These are phyloP conservation scores for Tricholoma saponaceum DNA, from an alignment of 768 basidiomycete species.

Conservation along the genomic window DNA sequence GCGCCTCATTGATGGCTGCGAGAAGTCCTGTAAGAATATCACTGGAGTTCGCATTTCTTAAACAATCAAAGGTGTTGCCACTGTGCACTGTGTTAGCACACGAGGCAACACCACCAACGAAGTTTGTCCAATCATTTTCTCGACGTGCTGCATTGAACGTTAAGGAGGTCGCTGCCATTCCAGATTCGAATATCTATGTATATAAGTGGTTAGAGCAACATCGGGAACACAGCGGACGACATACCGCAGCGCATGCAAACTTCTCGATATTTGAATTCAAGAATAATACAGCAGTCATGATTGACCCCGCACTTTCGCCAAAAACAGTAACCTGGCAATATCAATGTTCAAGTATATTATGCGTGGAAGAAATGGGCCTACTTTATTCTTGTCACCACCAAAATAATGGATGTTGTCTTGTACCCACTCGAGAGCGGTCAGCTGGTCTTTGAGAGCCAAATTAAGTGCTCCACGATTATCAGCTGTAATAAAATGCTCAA, in stretches of 20 bases:
- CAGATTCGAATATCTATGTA: constrained; percentile 44
- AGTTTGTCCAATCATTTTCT: constrained; percentile 25
- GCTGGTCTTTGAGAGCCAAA: constrained; percentile 36
- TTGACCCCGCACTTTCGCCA: constrained; percentile 48
- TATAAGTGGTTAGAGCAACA: background rate
- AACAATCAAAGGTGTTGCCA: constrained; percentile 27
- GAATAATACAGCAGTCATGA: constrained; percentile 33
- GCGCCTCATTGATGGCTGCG: constrained; percentile 15
- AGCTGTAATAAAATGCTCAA: constrained; percentile 12
- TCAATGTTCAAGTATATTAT: background rate
- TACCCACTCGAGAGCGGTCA: constrained; percentile 42
- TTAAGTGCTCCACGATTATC: constrained; percentile 27
- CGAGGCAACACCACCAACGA: constrained; percentile 22
- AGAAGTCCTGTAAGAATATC: constrained; percentile 26
- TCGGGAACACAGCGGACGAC: constrained; percentile 3
- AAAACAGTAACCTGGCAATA: constrained; percentile 36
- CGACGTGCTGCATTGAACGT: constrained; percentile 23
- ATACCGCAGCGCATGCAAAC: constrained; percentile 28
- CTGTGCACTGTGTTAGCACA: constrained; percentile 23
- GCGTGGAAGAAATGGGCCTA: constrained; percentile 3
- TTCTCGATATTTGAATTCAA: constrained; percentile 25
- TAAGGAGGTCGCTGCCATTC: constrained; percentile 28
- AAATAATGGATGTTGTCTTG: constrained; percentile 51
- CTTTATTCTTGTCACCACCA: constrained; percentile 51
- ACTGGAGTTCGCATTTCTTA: constrained; percentile 23